These are phyloP conservation scores for Ascochyta fabae DNA, from an alignment of 2,329 filamentous ascomycete species.

Conservation along the genomic window DNA sequence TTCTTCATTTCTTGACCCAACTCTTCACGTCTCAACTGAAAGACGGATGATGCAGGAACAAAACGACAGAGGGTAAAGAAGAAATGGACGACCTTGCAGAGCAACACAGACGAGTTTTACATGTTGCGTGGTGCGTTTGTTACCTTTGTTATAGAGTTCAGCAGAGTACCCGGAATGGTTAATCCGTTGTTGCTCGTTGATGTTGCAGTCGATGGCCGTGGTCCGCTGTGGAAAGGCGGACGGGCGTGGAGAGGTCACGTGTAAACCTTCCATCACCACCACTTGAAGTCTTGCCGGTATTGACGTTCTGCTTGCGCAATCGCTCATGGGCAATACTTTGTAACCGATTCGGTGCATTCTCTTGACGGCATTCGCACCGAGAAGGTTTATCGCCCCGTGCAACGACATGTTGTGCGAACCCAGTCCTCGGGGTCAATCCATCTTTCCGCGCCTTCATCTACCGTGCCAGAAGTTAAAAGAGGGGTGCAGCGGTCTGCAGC, in stretches of 20 bases:
- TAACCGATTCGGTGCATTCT: background rate
- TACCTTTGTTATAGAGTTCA: background rate
- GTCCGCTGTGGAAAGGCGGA: background rate
- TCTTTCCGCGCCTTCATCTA: background rate
- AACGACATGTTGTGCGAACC: background rate
- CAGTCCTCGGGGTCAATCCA: background rate
- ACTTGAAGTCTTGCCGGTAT: background rate
- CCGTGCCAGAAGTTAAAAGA: background rate
- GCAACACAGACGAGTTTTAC: too few relatives aligned
- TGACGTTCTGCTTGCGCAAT: background rate
- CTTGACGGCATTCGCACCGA: background rate
- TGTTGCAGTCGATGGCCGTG: background rate
- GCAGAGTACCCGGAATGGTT: background rate
- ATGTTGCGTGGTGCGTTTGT: too few relatives aligned
- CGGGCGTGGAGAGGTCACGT: background rate
- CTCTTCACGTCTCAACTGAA: background rate
- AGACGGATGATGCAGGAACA: background rate
- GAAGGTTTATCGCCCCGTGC: background rate
- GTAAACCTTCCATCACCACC: background rate
- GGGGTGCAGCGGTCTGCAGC: constrained; percentile 11
- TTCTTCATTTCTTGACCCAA: background rate
- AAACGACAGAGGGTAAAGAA: background rate
- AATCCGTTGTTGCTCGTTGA: background rate
- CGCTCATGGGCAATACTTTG: background rate
- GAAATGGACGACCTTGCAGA: background rate